These are phyloP conservation scores for Nicotiana benthamiana DNA, from an alignment of 257 asterid species.

Conservation along the genomic window DNA sequence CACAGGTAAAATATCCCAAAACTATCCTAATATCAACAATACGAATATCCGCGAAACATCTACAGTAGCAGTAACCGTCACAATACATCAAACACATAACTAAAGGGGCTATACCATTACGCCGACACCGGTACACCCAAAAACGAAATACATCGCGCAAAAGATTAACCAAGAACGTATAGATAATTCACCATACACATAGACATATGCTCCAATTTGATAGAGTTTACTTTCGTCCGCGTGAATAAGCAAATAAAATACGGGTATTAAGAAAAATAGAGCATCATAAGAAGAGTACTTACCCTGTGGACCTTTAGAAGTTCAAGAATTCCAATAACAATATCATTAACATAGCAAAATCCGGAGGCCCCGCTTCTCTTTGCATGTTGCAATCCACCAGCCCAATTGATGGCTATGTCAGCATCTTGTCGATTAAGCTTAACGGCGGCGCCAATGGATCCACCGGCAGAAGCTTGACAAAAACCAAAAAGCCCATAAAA, in stretches of 20 bases:
- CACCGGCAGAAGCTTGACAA: constrained; percentile 79
- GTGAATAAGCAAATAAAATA: background rate
- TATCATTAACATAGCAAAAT: constrained; percentile 75
- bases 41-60: background rate
- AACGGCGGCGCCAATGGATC: constrained; percentile 84
- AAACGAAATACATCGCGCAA: background rate
- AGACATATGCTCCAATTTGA: background rate
- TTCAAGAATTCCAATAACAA: constrained; percentile 72
- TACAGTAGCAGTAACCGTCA: background rate
- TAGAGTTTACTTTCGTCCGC: too few relatives aligned
- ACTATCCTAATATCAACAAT: background rate
- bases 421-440: constrained; percentile 61
- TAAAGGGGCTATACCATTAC: background rate
- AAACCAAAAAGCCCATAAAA: constrained; percentile 54
- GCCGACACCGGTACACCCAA: background rate
- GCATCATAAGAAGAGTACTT: background rate
- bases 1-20: background rate
- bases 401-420: constrained; percentile 89
- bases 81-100: background rate
- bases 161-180: background rate
- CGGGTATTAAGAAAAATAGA: background rate
- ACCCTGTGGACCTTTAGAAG: constrained; percentile 68
- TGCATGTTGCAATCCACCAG: constrained; percentile 87
- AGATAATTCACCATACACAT: background rate
- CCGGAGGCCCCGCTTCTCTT: constrained; percentile 80